These are phyloP conservation scores for Arthrobotrys pseudoclavata DNA, from an alignment of 2,329 filamentous ascomycete genomes.

Conservation along the genomic window DNA sequence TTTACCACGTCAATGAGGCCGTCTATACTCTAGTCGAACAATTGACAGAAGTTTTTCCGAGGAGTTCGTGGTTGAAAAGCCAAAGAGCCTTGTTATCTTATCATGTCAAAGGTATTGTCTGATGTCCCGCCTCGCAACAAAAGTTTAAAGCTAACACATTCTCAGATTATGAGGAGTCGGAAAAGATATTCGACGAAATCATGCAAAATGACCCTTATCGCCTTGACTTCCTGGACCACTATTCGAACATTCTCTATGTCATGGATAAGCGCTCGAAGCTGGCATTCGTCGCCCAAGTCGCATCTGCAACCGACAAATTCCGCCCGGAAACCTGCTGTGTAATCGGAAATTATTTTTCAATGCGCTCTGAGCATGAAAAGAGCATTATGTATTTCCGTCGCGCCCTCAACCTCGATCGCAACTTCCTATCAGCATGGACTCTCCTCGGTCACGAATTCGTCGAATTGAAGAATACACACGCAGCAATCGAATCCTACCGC, in stretches of 20 bases:
- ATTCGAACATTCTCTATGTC: slow-evolving; percentile 97
- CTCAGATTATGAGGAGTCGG: slow-evolving; percentile 75
- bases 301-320: slow-evolving; percentile 93
- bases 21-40: slow-evolving; percentile 82
- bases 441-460: slow-evolving; percentile 99
- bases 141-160: slow-evolving; percentile 34
- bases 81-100: slow-evolving; percentile 90
- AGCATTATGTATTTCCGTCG: slow-evolving; percentile 97
- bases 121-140: not conserved
- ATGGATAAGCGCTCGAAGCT: slow-evolving; percentile 88
- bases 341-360: slow-evolving; percentile 95
- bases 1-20: slow-evolving; percentile 85
- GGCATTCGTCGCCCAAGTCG: slow-evolving; percentile 90
- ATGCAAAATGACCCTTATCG: slow-evolving; percentile 76
- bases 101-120: slow-evolving; percentile 75
- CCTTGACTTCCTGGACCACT: slow-evolving; percentile 92
- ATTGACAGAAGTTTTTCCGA: slow-evolving; percentile 86
- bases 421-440: slow-evolving; percentile 95
- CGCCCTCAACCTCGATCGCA: slow-evolving; percentile 88
- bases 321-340: slow-evolving; percentile 97
- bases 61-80: slow-evolving; percentile 88
- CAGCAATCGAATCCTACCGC: slow-evolving; percentile 95
- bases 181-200: slow-evolving; percentile 76
- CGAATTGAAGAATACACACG: slow-evolving; percentile 97
- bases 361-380: slow-evolving; percentile 96